Evolutionary conservation across 768 basidiomycete genomes (phyloP), one percentile per base, ranked within the genome.

Genomic region (Amanita thiersii): DNA sequence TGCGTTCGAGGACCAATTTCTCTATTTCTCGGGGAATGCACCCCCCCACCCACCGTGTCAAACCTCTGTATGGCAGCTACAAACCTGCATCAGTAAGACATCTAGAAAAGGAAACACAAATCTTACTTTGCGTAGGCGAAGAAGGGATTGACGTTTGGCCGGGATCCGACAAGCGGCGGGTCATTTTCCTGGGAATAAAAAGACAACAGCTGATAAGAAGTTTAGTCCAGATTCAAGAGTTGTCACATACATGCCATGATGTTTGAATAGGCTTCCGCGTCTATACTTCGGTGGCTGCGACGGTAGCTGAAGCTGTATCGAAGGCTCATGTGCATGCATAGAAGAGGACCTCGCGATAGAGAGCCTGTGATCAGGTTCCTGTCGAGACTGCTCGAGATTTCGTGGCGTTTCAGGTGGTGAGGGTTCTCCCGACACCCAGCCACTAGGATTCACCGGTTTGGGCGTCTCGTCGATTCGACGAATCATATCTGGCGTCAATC

Each of bases 401-500:
- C 41, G 21, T 9, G 28, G 12, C 4, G n/a, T 18, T n/a, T 26
- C 29, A 8, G 42, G 19, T 9, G 34, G 24, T 17, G 33, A 35
- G 31, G 18, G 52, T n/a, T 66, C 69, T 45, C 77, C 73, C 40
- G 70, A 76, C 17, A 86, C 69, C 73, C 70, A 76, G 4, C 86
- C 86, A 49, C 75, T 87, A 2, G 86, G 86, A 52, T 87, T 72
- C 18, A 89, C 67, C 1, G 72, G 75, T 53, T 75, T 77, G 4
- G 81, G 84, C 1, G 76, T 72, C 35, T 70, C 73, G 44, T 85
- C 75, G 66, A 83, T 70, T 37, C 86, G 68, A 21, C 77, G 72
- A 43, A 91, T 88, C 86, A 89, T 88, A 41, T 86, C 78, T 18
- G 82, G 65, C 36, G 73, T 62, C 4, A 90, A 43, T 36, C 61